phyloP scores from a whole-genome alignment of 192 early-diverging fungal genomes.

The Mortierella antarctica region DNA sequence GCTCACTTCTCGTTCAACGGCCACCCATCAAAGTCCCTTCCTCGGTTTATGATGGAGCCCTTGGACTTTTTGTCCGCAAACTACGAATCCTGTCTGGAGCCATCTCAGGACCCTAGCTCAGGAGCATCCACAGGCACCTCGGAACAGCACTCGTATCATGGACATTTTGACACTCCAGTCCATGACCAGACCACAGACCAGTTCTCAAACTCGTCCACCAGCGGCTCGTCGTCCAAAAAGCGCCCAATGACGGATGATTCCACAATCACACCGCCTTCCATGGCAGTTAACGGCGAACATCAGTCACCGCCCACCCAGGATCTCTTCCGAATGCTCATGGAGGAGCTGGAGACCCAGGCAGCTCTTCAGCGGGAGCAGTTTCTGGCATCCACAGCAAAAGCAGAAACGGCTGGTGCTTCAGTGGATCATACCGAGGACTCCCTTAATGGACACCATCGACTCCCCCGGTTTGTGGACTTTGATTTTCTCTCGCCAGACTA shows the following conservation, averaged over 20 bases:
- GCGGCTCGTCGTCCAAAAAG: constrained; percentile 8
- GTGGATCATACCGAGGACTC: constrained; percentile 9
- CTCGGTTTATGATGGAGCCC: constrained; percentile 43
- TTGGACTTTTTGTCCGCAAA: constrained; percentile 30
- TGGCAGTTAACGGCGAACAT: constrained; percentile 12
- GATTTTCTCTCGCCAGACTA: constrained; percentile 30
- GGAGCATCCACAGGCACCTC: background rate
- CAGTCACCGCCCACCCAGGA: constrained; percentile 40
- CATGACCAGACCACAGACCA: background rate
- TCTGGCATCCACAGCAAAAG: constrained; percentile 12
- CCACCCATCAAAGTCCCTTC: constrained; percentile 8
- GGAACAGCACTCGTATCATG: background rate
- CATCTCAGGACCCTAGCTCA: background rate
- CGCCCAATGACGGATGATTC: constrained; percentile 18
- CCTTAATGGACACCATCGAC: constrained; percentile 9
- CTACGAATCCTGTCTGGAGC: constrained; percentile 28
- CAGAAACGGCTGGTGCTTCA: background rate
- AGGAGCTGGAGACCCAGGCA: constrained; percentile 35
- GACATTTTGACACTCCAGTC: background rate
- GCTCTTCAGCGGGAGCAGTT: constrained; percentile 38
- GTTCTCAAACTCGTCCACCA: background rate
- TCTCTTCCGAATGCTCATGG: constrained; percentile 48
- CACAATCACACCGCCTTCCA: constrained; percentile 6
- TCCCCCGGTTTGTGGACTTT: constrained; percentile 35
- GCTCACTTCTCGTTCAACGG: constrained; percentile 4